Evolutionary conservation across 2,329 filamentous ascomycete genomes (phyloP), one percentile per base, ranked within the genome.

Genomic region (Cladophialophora carrionii): DNA sequence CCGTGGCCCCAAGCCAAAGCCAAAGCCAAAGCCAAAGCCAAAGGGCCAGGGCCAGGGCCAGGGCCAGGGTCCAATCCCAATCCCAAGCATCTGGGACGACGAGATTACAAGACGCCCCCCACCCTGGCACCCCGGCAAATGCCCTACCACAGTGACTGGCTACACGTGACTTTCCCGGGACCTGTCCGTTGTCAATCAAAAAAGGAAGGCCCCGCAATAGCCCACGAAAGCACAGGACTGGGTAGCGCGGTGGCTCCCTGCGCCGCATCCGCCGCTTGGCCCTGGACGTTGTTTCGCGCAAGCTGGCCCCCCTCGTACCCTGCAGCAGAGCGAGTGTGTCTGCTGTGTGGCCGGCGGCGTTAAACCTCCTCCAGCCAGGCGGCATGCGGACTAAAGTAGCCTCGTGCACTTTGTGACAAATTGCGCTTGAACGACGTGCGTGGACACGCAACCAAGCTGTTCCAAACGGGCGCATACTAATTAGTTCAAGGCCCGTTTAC

Each of bases 101-200:
- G 37, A 43, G 37, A n/a, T 43, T 43, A 43, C 37, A n/a, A n/a
- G 37, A n/a, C 6, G 12, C 14, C 37, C 37, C 37, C 14, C 22
- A 17, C 17, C 14, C 17, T 8, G 10, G 12, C 29, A 17, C 55
- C 34, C n/a, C n/a, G n/a, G n/a, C n/a, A n/a, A n/a, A n/a, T 9
- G 56, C 56, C 41, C 31, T 34, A n/a, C n/a, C n/a, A n/a, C n/a
- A n/a, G n/a, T n/a, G n/a, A n/a, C n/a, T n/a, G n/a, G n/a, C n/a
- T n/a, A 41, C 58, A 61, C 58, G 58, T 61, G 58, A 61, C n/a
- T 61, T 61, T 61, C 51, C 58, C 58, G 58, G n/a, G 17, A 6
- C 26, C 6, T 3, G 26, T 3, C 26, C 6, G 26, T 29, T 9
- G n/a, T 34, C 32, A 5, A 5, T 29, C 41, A 10, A 61, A 61